Conservation (phyloP, 1,284 basidiomycete species). For the Fomes fomentarius region DNA sequence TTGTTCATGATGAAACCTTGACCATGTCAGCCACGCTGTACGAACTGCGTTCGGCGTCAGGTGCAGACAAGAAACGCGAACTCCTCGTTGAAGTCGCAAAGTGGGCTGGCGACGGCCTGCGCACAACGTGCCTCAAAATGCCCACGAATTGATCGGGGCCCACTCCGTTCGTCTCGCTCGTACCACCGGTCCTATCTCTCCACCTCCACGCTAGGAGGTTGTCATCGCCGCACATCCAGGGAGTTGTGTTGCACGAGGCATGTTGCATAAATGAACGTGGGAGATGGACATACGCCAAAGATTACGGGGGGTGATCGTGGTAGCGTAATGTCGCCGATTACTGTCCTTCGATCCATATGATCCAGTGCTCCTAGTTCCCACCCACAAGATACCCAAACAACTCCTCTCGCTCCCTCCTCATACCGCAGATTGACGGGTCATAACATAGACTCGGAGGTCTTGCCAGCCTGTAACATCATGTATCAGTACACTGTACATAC, state of each 20-base stretch:
- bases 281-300: conserved; percentile 25
- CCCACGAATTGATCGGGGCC: conserved; percentile 44
- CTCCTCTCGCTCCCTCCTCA: conserved; percentile 14
- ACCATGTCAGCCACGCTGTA: conserved; percentile 68
- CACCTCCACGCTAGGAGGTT: too few species aligned
- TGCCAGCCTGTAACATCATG: conserved; percentile 69
- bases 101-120: conserved; percentile 82
- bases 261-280: conserved; percentile 30
- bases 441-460: conserved; percentile 79
- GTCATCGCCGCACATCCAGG: background rate
- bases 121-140: conserved; percentile 80
- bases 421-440: conserved; percentile 57
- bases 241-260: conserved; percentile 10
- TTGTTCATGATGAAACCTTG: background rate
- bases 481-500: conserved; percentile 3
- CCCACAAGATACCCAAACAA: background rate
- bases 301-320: conserved; percentile 24
- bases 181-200: background rate
- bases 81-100: conserved; percentile 75
- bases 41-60: conserved; percentile 71
- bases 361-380: conserved; percentile 4
- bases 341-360: conserved; percentile 13
- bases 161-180: background rate
- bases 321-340: conserved; percentile 22
- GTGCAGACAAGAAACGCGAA: conserved; percentile 72